Conservation (phyloP, 805 yeast species). For the Candida adriatica region DNA sequence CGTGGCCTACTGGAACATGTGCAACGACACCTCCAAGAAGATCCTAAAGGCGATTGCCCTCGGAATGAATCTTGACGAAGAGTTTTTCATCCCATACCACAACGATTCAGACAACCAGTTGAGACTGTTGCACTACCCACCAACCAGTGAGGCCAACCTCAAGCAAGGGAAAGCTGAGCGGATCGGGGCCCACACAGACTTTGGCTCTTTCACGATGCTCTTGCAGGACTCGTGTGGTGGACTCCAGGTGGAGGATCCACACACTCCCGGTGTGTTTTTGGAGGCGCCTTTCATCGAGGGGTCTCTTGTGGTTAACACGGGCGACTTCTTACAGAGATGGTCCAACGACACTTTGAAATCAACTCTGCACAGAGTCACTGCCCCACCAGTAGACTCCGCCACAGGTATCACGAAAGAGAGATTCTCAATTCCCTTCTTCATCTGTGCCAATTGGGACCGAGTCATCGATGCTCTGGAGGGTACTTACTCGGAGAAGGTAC, state of each 20-base stretch:
- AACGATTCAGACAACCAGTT: conserved; percentile 19
- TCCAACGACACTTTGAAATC: conserved; percentile 22
- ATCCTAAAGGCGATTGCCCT: conserved; percentile 20
- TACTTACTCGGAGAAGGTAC: conserved; percentile 15
- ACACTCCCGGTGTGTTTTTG: conserved; percentile 14
- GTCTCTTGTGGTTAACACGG: conserved; percentile 20
- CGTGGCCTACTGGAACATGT: conserved; percentile 14
- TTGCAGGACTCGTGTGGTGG: conserved; percentile 23
- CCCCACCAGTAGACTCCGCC: conserved; percentile 17
- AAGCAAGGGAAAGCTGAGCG: conserved; percentile 19
- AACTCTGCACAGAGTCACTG: conserved; percentile 21
- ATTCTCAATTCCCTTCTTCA: conserved; percentile 24
- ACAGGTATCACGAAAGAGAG: conserved; percentile 18
- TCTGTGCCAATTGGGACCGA: conserved; percentile 20
- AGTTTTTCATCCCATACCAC: conserved; percentile 18
- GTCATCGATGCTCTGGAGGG: conserved; percentile 22
- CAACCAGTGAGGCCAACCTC: conserved; percentile 14
- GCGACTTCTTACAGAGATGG: conserved; percentile 23
- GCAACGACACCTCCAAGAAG: conserved; percentile 11
- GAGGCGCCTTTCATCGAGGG: conserved; percentile 17
- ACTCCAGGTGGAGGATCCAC: conserved; percentile 19
- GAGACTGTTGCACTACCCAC: conserved; percentile 22
- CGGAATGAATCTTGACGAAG: conserved; percentile 19
- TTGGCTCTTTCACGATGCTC: conserved; percentile 23
- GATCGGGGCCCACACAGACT: conserved; percentile 24